Conservation (phyloP, 805 yeast species). For the Sugiyamaella mastotermitis region DNA sequence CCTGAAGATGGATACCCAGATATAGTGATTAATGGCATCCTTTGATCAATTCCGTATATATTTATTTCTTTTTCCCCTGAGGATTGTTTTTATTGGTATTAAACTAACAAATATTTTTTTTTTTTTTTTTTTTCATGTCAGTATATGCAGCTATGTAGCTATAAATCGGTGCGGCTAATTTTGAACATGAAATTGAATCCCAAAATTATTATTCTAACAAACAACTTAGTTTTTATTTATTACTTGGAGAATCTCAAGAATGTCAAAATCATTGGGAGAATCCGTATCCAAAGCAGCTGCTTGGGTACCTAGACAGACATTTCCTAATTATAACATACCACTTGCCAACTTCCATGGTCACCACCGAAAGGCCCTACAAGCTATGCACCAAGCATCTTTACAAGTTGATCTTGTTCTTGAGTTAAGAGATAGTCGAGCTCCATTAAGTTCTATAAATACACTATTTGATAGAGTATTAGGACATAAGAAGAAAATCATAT, state of each 20-base stretch:
- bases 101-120: no score
- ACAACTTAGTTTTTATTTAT: no score
- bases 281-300: no score
- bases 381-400: slow-evolving; percentile 62
- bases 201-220: no score
- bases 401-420: slow-evolving; percentile 80
- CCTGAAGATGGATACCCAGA: slow-evolving; percentile 88
- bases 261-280: no score
- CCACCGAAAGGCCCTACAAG: slow-evolving; percentile 71
- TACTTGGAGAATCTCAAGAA: no score
- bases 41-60: neutral
- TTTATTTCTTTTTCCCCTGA: no score
- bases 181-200: no score
- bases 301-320: slow-evolving; percentile 60
- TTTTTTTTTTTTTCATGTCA: no score
- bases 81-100: no score
- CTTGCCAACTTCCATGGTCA: slow-evolving; percentile 86
- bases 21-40: slow-evolving; percentile 78
- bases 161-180: no score
- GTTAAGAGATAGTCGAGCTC: slow-evolving; percentile 85
- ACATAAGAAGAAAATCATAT: slow-evolving; percentile 48
- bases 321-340: slow-evolving; percentile 66
- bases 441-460: slow-evolving; percentile 73
- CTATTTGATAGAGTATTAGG: slow-evolving; percentile 64
- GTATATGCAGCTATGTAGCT: no score